phyloP scores from a whole-genome alignment of 495 filamentous ascomycete genomes.

The Penicillium argentinense region DNA sequence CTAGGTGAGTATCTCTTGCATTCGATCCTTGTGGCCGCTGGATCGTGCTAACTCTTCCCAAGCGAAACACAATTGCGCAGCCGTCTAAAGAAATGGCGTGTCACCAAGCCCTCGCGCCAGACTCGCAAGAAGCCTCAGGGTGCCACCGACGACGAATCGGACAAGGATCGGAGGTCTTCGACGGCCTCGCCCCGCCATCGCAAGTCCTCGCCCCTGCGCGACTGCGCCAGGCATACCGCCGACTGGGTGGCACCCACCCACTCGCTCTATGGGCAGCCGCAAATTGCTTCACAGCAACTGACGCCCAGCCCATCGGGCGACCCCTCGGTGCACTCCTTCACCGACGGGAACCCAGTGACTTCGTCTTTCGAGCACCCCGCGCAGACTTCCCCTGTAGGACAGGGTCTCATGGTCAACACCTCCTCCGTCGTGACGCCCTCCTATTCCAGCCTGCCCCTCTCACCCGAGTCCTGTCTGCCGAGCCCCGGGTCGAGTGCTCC shows the following conservation, averaged over 20 bases:
- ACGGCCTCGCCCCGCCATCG: constrained; percentile 21
- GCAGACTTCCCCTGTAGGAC: constrained; percentile 26
- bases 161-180: constrained; percentile 28
- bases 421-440: constrained; percentile 22
- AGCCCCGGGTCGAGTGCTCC: constrained; percentile 17
- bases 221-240: constrained; percentile 5
- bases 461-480: constrained; percentile 26
- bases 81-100: constrained; percentile 50
- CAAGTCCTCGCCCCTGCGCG: constrained; percentile 5
- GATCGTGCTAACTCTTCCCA: neutral
- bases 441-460: constrained; percentile 28
- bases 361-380: constrained; percentile 31
- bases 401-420: constrained; percentile 21
- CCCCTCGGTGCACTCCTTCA: constrained; percentile 12
- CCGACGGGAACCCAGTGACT: constrained; percentile 22
- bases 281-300: constrained; percentile 21
- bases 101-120: constrained; percentile 50
- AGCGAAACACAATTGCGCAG: constrained; percentile 51
- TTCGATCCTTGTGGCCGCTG: neutral
- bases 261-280: constrained; percentile 15
- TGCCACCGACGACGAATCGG: constrained; percentile 23
- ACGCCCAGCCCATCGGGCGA: constrained; percentile 29
- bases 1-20: constrained; percentile 34
- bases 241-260: constrained; percentile 22
- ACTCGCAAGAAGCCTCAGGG: constrained; percentile 41